phyloP scores from a whole-genome alignment of 208 protist species.

The Novymonas esmeraldas region DNA sequence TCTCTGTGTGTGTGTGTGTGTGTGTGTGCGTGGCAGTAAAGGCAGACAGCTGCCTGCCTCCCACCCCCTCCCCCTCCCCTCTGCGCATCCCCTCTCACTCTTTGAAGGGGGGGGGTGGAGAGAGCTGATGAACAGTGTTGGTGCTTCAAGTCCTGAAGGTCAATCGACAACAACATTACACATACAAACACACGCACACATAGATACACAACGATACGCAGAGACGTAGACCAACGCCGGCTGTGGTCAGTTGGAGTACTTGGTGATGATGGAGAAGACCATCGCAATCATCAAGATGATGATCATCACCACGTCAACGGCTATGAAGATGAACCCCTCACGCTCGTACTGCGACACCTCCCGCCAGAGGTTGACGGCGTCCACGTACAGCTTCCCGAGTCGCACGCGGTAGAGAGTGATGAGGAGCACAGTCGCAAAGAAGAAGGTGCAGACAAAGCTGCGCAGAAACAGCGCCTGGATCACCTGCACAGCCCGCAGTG shows the following conservation, averaged over 20 bases:
- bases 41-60: no score
- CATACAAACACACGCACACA: no score
- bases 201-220: no score
- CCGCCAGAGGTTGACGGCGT: conserved; percentile 82
- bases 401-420: conserved; percentile 56
- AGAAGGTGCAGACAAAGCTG: conserved; percentile 48
- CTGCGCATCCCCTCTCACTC: no score
- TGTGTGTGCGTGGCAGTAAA: no score
- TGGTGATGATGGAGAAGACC: conserved; percentile 68
- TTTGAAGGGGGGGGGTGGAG: no score
- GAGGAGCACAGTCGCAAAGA: conserved; percentile 37
- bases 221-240: no score
- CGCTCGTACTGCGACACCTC: conserved; percentile 64
- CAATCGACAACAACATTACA: no score
- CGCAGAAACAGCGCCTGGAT: conserved; percentile 54
- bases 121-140: no score
- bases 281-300: conserved; percentile 59
- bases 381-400: conserved; percentile 61
- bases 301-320: conserved; percentile 59
- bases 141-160: no score
- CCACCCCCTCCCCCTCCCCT: no score
- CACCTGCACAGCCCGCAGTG: conserved; percentile 64
- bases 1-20: no score
- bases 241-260: conserved; percentile 41
- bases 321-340: conserved; percentile 67